Evolutionary conservation across 345 rosid genomes (phyloP), one percentile per base, ranked within the genome.

Genomic region (Reutealis trisperma): DNA sequence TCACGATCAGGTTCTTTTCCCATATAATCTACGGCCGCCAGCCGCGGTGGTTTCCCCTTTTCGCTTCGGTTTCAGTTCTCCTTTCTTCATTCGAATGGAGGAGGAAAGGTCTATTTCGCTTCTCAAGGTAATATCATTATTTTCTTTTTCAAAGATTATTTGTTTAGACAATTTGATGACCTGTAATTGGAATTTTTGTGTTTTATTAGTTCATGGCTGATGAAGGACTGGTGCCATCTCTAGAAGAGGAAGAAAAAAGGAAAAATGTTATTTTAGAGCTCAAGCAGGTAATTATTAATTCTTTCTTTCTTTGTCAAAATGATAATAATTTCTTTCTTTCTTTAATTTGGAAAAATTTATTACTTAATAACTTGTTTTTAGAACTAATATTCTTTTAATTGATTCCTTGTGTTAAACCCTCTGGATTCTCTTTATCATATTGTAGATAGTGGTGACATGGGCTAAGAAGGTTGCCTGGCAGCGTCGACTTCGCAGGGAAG

Each of bases 391-490:
- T 24, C 64, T 14, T 8, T 27, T 8, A 12, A 61, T 8, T 25
- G 32, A 61, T 61, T 61, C 12, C 0, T 24, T 32, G 25, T 61
- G 13, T 22, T 49, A 49, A 12, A 24, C 6, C 16, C 32, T 15
- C 7, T 21, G 19, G 32, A 52, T 19, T 3, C 32, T 59, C 30
- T 76, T 24, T 49, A 70, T 71, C 32, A n/a, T 68, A 21, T 22
- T 74, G 73, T 83, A 90, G 90, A 87, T 85, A 27, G 82, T 84
- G 22, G 52, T 81, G 83, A 79, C 51, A 66, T 90, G 93, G 91
- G 79, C 63, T 30, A 86, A 83, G 86, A 80, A 19, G 25, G 87
- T 87, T 65, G 90, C 93, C 12, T 89, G 90, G 90, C 85, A 88
- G 78, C 86, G 84, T 0, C 52, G 79, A 37, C 81, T 88, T 25